Conservation (phyloP, 192 early-diverging fungal genomes). For the Funneliformis geosporum region DNA sequence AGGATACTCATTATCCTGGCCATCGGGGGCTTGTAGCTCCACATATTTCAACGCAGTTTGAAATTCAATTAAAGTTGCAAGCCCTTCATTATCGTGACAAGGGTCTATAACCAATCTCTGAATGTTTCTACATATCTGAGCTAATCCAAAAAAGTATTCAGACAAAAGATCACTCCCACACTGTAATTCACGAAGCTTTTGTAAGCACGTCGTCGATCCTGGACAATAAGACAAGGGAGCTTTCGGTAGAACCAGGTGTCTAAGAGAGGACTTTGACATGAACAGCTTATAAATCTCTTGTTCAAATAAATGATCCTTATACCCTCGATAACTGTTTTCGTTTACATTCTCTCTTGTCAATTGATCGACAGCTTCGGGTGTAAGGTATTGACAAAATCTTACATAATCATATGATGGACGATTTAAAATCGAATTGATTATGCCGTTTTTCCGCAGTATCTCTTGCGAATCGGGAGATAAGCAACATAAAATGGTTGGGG, state of each 20-base stretch:
- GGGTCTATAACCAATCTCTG: neutral
- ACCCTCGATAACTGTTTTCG: neutral
- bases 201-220: neutral
- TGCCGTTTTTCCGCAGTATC: neutral
- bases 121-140: neutral
- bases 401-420: neutral
- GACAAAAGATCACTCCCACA: neutral
- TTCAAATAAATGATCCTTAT: slow-evolving; percentile 2
- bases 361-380: neutral
- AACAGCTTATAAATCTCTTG: slow-evolving; percentile 11
- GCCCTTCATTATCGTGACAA: neutral
- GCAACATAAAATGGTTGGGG: neutral
- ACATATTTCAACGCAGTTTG: neutral
- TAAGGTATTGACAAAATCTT: neutral
- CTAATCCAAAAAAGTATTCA: slow-evolving; percentile 2
- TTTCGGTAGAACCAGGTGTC: slow-evolving; percentile 1
- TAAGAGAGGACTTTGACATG: neutral
- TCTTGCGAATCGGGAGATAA: neutral
- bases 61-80: slow-evolving; percentile 1
- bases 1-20: neutral
- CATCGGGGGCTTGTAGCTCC: neutral
- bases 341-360: neutral
- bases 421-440: neutral
- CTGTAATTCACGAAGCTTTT: neutral
- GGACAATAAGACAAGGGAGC: slow-evolving; percentile 1